Evolutionary conservation across 2,329 filamentous ascomycete species (phyloP), one percentile per base, ranked within the genome.

Genomic region (Diaporthe sp.): DNA sequence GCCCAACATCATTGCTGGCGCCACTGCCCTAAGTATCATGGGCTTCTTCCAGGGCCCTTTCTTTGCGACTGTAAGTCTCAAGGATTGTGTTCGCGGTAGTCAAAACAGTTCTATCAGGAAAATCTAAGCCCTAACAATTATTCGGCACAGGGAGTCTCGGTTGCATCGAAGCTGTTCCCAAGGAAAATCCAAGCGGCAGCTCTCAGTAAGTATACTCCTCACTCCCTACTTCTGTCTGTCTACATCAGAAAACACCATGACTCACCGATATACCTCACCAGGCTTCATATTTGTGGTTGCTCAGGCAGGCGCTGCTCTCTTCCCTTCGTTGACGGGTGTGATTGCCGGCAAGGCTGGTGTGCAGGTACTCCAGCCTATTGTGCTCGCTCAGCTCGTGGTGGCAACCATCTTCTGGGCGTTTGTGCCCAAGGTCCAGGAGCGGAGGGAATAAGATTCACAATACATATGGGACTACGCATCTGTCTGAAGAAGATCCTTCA

Each of bases 41-140:
- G 88, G 88, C 0, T 89, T 90, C 82, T 87, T 90, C 75, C 85
- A 85, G 0, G 89, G 89, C 0, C 89, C 89, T 0, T 90, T 74
- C 46, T 91, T 90, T 75, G 88, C 88, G 39, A 88, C 88, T 1
- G 88, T 87, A 74, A 81, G 83, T 81, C 12, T 1, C 37, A 25
- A 25, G 28, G 4, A 5, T 19, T 12, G 0, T 25, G 3, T 44
- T 19, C 28, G 2, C 28, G 39, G 19, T n/a, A 1, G 22, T 3
- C 34, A 6, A 19, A 10, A 25, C 9, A 28, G 49, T 53, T 4
- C 28, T 31, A 4, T 19, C 6, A 31, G 51, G 8, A 3, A 1
- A 22, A n/a, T 39, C 37, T 5, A 7, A 6, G 7, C 1, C 46
- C 46, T 68, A 19, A 42, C 10, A 3, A 4, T 68, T 53, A 8